phyloP scores from a whole-genome alignment of 306 rosid species.

The Castanea crenata region DNA sequence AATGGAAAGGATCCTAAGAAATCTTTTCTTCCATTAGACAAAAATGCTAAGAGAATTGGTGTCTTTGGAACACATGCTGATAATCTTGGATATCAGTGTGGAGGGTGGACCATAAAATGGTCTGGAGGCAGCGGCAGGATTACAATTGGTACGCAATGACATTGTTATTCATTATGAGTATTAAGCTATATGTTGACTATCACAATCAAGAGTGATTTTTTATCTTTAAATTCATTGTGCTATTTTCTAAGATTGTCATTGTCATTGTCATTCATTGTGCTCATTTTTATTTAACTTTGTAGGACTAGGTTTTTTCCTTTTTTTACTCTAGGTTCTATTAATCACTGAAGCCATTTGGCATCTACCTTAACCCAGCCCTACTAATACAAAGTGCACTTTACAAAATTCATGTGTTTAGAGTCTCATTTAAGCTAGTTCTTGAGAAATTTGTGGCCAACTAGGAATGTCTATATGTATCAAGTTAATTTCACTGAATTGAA shows the following conservation, averaged over 20 bases:
- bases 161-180: not conserved
- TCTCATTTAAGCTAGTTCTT: too few species aligned
- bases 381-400: too few species aligned
- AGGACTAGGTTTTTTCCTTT: too few species aligned
- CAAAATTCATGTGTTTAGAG: too few species aligned
- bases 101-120: constrained; percentile 89
- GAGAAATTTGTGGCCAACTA: not conserved
- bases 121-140: constrained; percentile 61
- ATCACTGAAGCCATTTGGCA: too few species aligned
- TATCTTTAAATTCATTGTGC: not conserved
- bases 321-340: too few species aligned
- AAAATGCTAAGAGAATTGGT: constrained; percentile 64
- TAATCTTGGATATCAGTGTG: constrained; percentile 86
- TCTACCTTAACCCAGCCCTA: too few species aligned
- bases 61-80: constrained; percentile 80
- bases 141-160: constrained; percentile 56
- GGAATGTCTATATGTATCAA: not conserved
- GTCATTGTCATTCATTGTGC: not conserved
- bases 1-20: constrained; percentile 53
- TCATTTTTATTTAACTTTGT: too few species aligned
- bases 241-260: not conserved
- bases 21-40: constrained; percentile 76
- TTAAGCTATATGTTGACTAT: not conserved
- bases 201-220: not conserved
- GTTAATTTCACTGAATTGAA: too few species aligned